Base-by-base conservation (phyloP, 1,284 basidiomycete genomes). In the Leccinum solheimii region DNA sequence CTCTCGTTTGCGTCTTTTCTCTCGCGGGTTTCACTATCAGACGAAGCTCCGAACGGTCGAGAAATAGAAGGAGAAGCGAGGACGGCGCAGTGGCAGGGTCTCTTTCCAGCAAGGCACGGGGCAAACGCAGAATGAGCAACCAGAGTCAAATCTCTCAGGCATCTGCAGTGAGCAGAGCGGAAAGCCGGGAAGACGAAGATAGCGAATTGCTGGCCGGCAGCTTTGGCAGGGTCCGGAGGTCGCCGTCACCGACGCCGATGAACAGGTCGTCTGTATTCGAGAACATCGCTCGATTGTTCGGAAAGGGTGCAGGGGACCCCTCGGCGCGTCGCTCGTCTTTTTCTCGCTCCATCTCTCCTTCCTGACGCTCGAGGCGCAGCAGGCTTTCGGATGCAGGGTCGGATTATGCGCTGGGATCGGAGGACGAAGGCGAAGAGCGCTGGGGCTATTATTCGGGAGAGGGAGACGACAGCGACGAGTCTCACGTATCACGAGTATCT, bases 391-490 rank as follows among this genome's bases (percentile, higher is more conserved):
- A 85, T 40, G 80, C 77, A 27, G 83, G 79, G 43, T 87, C 86
- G 26, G 26, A 26, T 49, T 76, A 86, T 69, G 85, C 80, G 11
- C 66, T 82, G 16, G 83, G 79, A 38, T 80, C 76, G 14, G 84
- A 83, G 13, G 82, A 83, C 26, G 84, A 83, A 52, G 81, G 78
- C 36, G 80, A 81, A 54, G 90, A 91, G 63, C 81, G 88, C 6
- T 92, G 90, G 90, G 91, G 90, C 4, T 92, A 92, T 71, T 85
- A 86, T 19, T 91, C 90, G 6, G 89, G 84, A 21, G 90, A 92
- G 70, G 88, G 86, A 66, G 82, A 82, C 55, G 75, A 76, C 21
- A 71, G 76, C 50, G 75, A 68, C 11, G 60, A 67, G 68, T 76
- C 76, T 34, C 67, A 70, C 60, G 65, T 61, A 13, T 69, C 70